These are phyloP conservation scores for Leishmania tropica DNA, from an alignment of 208 protist genomes.

Conservation along the genomic window DNA sequence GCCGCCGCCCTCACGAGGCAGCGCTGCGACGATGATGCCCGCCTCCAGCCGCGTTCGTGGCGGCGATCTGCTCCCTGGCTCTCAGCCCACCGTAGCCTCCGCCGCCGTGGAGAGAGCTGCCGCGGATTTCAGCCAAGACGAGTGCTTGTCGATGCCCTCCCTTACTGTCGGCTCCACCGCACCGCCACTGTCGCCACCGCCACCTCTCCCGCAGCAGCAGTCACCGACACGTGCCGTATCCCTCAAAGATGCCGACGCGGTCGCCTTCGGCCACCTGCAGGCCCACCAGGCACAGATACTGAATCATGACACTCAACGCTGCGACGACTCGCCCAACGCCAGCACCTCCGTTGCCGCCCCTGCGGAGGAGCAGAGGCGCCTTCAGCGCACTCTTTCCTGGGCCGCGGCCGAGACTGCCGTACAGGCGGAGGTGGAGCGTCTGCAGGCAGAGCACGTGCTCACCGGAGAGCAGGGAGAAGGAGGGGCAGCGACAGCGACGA, in stretches of 20 bases:
- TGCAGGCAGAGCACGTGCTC: slow-evolving; percentile 14
- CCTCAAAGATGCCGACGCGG: slow-evolving; percentile 24
- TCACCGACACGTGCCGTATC: slow-evolving; percentile 6
- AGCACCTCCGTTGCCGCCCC: background rate
- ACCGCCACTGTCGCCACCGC: background rate
- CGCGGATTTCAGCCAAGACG: background rate
- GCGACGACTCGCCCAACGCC: background rate
- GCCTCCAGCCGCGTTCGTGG: background rate
- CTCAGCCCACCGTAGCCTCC: background rate
- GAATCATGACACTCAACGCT: background rate
- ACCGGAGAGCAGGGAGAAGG: background rate
- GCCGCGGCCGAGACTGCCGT: background rate
- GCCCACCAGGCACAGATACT: slow-evolving; percentile 12
- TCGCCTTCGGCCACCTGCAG: slow-evolving; percentile 21
- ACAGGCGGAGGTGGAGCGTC: slow-evolving; percentile 18
- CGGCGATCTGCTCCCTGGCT: background rate
- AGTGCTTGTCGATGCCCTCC: background rate
- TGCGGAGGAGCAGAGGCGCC: slow-evolving; percentile 17
- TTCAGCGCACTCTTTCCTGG: background rate
- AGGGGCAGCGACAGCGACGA: too few relatives aligned
- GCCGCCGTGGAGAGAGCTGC: too few relatives aligned
- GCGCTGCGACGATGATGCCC: background rate
- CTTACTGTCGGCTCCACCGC: background rate
- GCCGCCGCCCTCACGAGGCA: background rate
- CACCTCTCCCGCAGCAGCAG: background rate